Evolutionary conservation across 83 land plant species (phyloP).

Genomic region (Diphasiastrum complanatum): DNA sequence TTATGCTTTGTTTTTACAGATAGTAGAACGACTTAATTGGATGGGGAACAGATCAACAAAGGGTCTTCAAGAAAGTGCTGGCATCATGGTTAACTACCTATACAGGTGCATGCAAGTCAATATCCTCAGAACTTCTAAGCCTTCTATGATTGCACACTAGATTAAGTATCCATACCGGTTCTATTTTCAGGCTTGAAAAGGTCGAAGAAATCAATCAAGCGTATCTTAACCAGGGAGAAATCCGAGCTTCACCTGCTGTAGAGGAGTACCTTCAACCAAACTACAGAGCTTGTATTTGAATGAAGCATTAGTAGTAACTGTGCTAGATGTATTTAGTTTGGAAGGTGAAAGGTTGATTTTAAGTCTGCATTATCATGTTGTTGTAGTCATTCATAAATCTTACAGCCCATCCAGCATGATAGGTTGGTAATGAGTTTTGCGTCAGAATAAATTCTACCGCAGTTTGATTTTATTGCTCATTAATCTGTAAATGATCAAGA

Average conservation of each 20-base stretch:
- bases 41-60: slow-evolving; percentile 80
- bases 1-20: slow-evolving; percentile 29
- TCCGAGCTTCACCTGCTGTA: slow-evolving; percentile 40
- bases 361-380: too few species aligned
- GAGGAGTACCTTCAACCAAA: slow-evolving; percentile 8
- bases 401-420: too few species aligned
- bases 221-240: slow-evolving; percentile 52
- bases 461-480: too few species aligned
- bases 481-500: too few species aligned
- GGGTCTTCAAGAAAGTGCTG: slow-evolving; percentile 68
- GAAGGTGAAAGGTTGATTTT: too few species aligned
- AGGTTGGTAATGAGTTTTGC: too few species aligned
- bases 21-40: slow-evolving; percentile 76
- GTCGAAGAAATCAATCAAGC: slow-evolving; percentile 77
- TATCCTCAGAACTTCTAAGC: neutral
- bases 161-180: neutral
- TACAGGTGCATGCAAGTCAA: slow-evolving; percentile 46
- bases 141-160: neutral
- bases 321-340: too few species aligned
- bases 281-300: too few species aligned
- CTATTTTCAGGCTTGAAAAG: slow-evolving; percentile 52
- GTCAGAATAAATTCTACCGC: too few species aligned
- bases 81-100: slow-evolving; percentile 86
- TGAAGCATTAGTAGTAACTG: too few species aligned
- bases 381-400: too few species aligned